Evolutionary conservation across 495 filamentous ascomycete species (phyloP), one percentile per base, ranked within the genome.

Genomic region (Viridothelium virens): DNA sequence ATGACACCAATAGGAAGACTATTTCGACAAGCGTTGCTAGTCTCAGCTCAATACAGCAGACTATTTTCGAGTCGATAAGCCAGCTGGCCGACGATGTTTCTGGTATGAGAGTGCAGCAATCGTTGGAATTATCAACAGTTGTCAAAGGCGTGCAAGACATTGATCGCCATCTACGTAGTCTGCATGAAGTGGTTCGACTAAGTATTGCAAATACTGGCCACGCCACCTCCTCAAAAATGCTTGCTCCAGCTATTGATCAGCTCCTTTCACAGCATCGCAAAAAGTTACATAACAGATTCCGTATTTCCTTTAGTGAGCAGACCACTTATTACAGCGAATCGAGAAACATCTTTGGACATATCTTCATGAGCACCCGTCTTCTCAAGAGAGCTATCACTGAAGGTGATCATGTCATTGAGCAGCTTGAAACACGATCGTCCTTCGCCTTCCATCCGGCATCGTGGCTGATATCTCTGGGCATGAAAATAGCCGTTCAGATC

Each of bases 181-280:
- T 59, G 53, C 53, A 31, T 36, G 53, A 59, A 59, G 53, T 34
- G 53, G 36, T 59, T 9, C n/a, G 31, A 59, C 53, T 59, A 34
- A 59, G 53, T 59, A 59, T 59, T 59, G 53, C 53, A 59, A 36
- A 59, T 59, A 59, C 53, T 59, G 53, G 53, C 31, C 53, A 59
- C 18, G 53, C 53, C 53, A 6, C 53, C 53, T 59, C 53, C 31
- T 59, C 53, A 59, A 59, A 31, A 36, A 36, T 59, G 31, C 31
- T 59, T 36, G 31, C 53, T 9, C 14, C 53, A 59, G 14, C 31
- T 59, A 14, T 36, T 33, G 53, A 59, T 18, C 53, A 59, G 31
- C n/a, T 59, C 53, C 53, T 59, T 59, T 36, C 36, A 59, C 53
- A 59, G 53, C 53, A 59, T 59, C 53, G 53, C 53, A 36, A 59